Conservation (phyloP, 2,329 filamentous ascomycete genomes). For the Hypomyces rosellus region DNA sequence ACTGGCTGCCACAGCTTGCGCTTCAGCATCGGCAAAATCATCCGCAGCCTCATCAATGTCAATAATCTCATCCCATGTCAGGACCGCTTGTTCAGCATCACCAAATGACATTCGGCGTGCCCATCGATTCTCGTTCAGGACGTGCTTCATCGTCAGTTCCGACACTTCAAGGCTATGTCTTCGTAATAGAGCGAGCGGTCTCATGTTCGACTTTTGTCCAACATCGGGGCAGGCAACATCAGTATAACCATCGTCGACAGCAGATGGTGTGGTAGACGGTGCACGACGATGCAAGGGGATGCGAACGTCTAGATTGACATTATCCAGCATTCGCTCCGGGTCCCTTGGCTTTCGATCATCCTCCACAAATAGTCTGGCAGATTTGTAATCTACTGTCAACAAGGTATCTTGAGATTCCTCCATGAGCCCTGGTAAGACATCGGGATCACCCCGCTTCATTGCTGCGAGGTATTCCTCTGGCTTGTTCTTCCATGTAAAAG, state of each 20-base stretch:
- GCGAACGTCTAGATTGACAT: constrained; percentile 35
- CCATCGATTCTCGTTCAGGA: constrained; percentile 55
- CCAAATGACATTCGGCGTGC: constrained; percentile 70
- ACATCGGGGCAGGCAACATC: constrained; percentile 2
- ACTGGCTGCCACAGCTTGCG: constrained; percentile 47
- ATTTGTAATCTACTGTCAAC: constrained; percentile 21
- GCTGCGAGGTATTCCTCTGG: constrained; percentile 51
- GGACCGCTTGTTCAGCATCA: constrained; percentile 66
- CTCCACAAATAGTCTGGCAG: constrained; percentile 16
- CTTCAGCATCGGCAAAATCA: constrained; percentile 23
- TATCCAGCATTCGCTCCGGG: constrained; percentile 20
- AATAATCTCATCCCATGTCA: constrained; percentile 56
- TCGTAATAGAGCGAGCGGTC: constrained; percentile 49
- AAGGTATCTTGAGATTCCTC: constrained; percentile 21
- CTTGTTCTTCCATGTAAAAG: constrained; percentile 59
- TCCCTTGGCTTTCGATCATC: constrained; percentile 19
- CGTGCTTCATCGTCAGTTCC: constrained; percentile 22
- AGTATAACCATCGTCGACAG: constrained; percentile 43
- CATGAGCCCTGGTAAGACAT: constrained; percentile 20
- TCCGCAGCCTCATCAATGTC: constrained; percentile 29
- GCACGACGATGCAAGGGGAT: constrained; percentile 37
- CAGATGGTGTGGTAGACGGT: constrained; percentile 52
- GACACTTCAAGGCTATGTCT: constrained; percentile 51
- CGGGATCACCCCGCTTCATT: constrained; percentile 31
- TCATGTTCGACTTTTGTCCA: constrained; percentile 30